Conservation (phyloP, 257 asterid genomes). For the Nicotiana tomentosiformis region DNA sequence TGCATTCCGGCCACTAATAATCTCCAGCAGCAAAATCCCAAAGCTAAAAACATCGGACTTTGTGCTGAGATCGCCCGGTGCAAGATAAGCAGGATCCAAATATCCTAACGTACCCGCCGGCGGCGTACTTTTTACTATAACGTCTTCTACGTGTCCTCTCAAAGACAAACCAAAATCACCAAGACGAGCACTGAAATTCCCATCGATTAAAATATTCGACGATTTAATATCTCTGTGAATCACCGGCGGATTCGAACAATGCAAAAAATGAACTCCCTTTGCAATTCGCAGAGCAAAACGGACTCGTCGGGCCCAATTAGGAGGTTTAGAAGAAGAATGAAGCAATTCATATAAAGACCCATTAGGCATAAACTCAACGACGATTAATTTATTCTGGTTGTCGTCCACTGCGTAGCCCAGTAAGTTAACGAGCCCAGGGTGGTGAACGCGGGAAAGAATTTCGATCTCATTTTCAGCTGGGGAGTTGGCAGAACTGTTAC, state of each 20-base stretch:
- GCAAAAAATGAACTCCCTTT: slow-evolving; percentile 56
- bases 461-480: slow-evolving; percentile 68
- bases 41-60: slow-evolving; percentile 89
- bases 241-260: slow-evolving; percentile 61
- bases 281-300: slow-evolving; percentile 69
- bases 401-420: slow-evolving; percentile 49
- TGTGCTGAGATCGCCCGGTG: slow-evolving; percentile 79
- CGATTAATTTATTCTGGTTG: slow-evolving; percentile 39
- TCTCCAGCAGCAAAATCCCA: slow-evolving; percentile 65
- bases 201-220: slow-evolving; percentile 64
- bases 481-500: neutral
- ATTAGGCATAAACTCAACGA: slow-evolving; percentile 81
- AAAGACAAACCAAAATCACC: slow-evolving; percentile 82
- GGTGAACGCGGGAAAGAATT: slow-evolving; percentile 51
- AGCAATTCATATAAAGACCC: slow-evolving; percentile 64
- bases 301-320: slow-evolving; percentile 57
- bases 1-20: slow-evolving; percentile 75
- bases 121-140: slow-evolving; percentile 53
- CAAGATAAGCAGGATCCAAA: slow-evolving; percentile 79
- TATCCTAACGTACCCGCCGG: slow-evolving; percentile 96
- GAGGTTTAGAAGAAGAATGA: slow-evolving; percentile 50
- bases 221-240: slow-evolving; percentile 86
- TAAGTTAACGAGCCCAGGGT: slow-evolving; percentile 63
- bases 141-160: slow-evolving; percentile 81
- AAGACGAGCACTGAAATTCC: slow-evolving; percentile 45